Base-by-base conservation (phyloP, 345 rosid genomes). In the Anastatica hierochuntica region DNA sequence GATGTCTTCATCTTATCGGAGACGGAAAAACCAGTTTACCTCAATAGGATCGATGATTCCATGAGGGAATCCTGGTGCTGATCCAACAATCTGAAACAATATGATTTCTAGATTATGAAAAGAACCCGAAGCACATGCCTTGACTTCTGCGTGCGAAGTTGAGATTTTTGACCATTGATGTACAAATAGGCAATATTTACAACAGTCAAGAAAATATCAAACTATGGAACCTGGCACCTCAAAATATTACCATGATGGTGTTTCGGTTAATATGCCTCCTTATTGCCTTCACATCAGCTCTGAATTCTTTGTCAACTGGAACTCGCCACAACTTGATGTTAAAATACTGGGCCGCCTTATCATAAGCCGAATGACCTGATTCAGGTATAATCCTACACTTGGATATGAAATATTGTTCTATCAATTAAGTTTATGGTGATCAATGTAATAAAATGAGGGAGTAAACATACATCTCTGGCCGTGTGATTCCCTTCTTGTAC, bases 21-120 rank as follows among this genome's bases (percentile, higher is more conserved):
- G 6, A 24, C n/a, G n/a, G n/a, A 56, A 39, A 13, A 42, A 24
- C 10, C 29, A 53, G 49, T 74, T 44, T 61, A 88, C 98, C 90
- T 88, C 88, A 57, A 92, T 92, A 58, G 95, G 97, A 62, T 88
- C 98, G 17, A 92, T 79, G 67, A 92, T 81, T 66, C 98, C 97
- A 66, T 92, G 98, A 73, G 97, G 98, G 62, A 68, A 92, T 17
- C 97, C 95, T 29, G 98, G 97, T 21, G 98, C 94, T 66, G 98
- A 92, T 73, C 94, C 98, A 71, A 92, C 95, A 72, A 92, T 85
- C 98, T 92, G 79, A 53, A 76, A 49, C 29, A 57, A 27, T 36
- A 70, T 39, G 48, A 43, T 46, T 57, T 27, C 33, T 12, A 46
- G 16, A 53, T 69, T 35, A 56, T 24, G 33, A 13, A 4, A 48